Evolutionary conservation across 768 basidiomycete species (phyloP).

Genomic region (Auriscalpium microsporum): DNA sequence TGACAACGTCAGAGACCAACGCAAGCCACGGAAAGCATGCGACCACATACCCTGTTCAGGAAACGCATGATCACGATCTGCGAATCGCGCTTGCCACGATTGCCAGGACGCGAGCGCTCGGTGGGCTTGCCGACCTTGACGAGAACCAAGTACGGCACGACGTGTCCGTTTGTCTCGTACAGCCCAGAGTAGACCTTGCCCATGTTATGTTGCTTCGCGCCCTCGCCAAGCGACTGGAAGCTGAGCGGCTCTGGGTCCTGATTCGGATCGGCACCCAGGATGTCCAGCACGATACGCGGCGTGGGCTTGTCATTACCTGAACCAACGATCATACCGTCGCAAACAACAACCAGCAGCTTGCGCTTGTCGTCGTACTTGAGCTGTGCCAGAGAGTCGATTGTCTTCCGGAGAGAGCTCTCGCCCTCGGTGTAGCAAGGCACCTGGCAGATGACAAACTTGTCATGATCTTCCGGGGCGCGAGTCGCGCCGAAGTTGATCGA

Average conservation of each 20-base stretch:
- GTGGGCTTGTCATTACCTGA: slow-evolving; percentile 95
- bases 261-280: slow-evolving; percentile 89
- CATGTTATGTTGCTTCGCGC: slow-evolving; percentile 95
- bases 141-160: slow-evolving; percentile 89
- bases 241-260: slow-evolving; percentile 91
- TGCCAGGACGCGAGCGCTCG: slow-evolving; percentile 88
- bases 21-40: not conserved
- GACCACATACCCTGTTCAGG: slow-evolving; percentile 74
- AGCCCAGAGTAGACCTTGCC: slow-evolving; percentile 95
- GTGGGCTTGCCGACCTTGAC: slow-evolving; percentile 94
- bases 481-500: slow-evolving; percentile 75
- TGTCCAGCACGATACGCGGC: slow-evolving; percentile 92
- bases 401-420: slow-evolving; percentile 70
- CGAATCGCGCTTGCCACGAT: slow-evolving; percentile 96
- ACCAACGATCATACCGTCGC: slow-evolving; percentile 97
- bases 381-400: slow-evolving; percentile 90
- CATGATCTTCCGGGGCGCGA: slow-evolving; percentile 87
- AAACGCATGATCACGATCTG: slow-evolving; percentile 97
- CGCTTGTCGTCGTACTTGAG: slow-evolving; percentile 98
- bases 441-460: slow-evolving; percentile 96
- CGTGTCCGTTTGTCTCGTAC: slow-evolving; percentile 90
- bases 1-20: not conserved
- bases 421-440: slow-evolving; percentile 99
- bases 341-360: slow-evolving; percentile 86
- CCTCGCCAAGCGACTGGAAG: slow-evolving; percentile 90